Conservation (phyloP, 129 eudicot species). For the Helianthus tuberosus region DNA sequence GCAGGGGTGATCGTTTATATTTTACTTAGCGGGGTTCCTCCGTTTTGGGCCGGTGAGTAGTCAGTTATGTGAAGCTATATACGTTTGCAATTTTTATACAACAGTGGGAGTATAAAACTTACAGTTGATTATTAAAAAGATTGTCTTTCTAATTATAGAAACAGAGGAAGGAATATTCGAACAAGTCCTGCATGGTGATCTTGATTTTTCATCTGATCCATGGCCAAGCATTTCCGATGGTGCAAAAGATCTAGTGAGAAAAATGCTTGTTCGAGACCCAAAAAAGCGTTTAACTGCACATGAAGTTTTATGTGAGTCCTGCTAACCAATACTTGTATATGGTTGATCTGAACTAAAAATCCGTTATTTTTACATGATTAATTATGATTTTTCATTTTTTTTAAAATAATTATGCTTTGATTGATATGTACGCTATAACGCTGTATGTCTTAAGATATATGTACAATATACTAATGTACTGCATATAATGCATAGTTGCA, state of each 20-base stretch:
- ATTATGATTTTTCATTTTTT: neutral
- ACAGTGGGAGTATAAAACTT: neutral
- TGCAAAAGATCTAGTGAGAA: slow-evolving; percentile 76
- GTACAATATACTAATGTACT: no score
- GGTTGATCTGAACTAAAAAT: neutral
- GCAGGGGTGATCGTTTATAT: slow-evolving; percentile 80
- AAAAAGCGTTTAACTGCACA: slow-evolving; percentile 60
- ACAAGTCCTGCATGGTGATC: slow-evolving; percentile 70
- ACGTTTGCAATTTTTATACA: neutral
- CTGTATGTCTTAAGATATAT: no score
- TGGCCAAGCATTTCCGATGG: slow-evolving; percentile 73
- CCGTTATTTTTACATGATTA: neutral
- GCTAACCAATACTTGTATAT: neutral
- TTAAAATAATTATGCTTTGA: no score
- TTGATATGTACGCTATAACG: no score
- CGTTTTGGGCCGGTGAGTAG: slow-evolving; percentile 78
- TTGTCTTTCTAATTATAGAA: slow-evolving; percentile 38
- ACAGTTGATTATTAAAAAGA: neutral
- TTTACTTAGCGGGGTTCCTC: slow-evolving; percentile 70
- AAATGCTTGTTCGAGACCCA: slow-evolving; percentile 74
- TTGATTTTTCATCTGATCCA: slow-evolving; percentile 70
- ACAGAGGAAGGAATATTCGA: slow-evolving; percentile 72
- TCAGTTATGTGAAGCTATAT: neutral
- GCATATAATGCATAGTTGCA: no score
- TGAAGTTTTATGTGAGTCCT: slow-evolving; percentile 69